These are phyloP conservation scores for Verticillium tricorpus DNA, from an alignment of 2,329 filamentous ascomycete species.

Conservation along the genomic window DNA sequence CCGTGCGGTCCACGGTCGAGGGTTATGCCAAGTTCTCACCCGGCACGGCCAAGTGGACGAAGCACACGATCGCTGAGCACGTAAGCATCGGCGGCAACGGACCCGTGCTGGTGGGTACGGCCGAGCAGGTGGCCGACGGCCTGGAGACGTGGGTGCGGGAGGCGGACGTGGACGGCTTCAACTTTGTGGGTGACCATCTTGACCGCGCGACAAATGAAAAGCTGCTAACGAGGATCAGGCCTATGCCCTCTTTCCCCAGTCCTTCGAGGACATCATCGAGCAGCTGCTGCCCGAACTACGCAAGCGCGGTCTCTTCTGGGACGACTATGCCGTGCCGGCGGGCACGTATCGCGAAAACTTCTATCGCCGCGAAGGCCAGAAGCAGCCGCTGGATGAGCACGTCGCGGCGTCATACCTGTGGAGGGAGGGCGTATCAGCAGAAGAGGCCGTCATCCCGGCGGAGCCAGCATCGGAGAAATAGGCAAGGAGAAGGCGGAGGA, in stretches of 20 bases:
- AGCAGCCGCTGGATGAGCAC: conserved; percentile 46
- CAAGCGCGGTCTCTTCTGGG: conserved; percentile 53
- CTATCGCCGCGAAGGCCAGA: conserved; percentile 44
- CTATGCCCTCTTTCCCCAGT: conserved; percentile 63
- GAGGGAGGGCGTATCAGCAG: conserved; percentile 23
- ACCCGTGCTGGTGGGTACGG: conserved; percentile 59
- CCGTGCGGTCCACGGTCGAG: conserved; percentile 52
- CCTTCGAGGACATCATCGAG: conserved; percentile 64
- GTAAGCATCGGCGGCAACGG: conserved; percentile 65
- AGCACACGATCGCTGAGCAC: conserved; percentile 63
- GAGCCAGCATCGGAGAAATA: background rate
- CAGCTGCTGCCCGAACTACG: conserved; percentile 60
- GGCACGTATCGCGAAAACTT: conserved; percentile 60
- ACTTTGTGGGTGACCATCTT: conserved; percentile 48
- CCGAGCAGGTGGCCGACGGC: conserved; percentile 60
- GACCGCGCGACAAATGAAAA: background rate
- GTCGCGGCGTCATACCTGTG: conserved; percentile 45
- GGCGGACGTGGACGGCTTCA: conserved; percentile 71
- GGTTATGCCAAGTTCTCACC: conserved; percentile 53
- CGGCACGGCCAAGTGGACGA: conserved; percentile 65
- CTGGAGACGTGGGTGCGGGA: conserved; percentile 64
- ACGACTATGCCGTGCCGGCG: conserved; percentile 46
- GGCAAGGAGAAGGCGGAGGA: background rate
- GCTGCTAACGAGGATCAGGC: conserved; percentile 34
- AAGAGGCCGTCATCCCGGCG: conserved; percentile 21